Conservation (phyloP, 2,329 filamentous ascomycete species). For the Didymella segeticola region DNA sequence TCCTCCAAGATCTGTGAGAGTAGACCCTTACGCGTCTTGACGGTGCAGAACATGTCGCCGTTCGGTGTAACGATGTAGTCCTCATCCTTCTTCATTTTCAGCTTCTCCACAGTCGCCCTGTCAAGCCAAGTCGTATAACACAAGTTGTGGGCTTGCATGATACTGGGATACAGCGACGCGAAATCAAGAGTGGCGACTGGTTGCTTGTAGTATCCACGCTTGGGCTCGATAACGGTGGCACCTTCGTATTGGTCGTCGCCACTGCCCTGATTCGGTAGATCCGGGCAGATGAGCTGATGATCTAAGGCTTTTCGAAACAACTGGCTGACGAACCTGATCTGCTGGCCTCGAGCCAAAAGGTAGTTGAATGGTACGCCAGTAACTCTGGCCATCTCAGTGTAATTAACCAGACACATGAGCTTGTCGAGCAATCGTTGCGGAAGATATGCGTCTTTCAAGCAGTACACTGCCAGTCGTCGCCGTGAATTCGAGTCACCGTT, state of each 20-base stretch:
- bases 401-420: conserved; percentile 97
- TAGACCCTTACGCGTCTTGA: conserved; percentile 87
- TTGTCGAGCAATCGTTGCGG: conserved; percentile 97
- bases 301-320: conserved; percentile 94
- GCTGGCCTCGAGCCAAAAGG: conserved; percentile 88
- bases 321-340: conserved; percentile 97
- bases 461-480: conserved; percentile 90
- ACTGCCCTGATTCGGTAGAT: conserved; percentile 70
- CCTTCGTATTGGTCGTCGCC: conserved; percentile 93
- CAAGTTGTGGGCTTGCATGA: conserved; percentile 97
- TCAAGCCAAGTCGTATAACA: conserved; percentile 95
- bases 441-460: conserved; percentile 95
- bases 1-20: conserved; percentile 96
- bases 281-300: conserved; percentile 92
- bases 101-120: conserved; percentile 76
- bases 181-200: conserved; percentile 98
- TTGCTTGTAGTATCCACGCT: conserved; percentile 90
- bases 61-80: conserved; percentile 98
- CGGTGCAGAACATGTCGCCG: conserved; percentile 88
- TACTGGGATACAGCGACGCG: conserved; percentile 96
- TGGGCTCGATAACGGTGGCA: conserved; percentile 96
- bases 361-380: conserved; percentile 98
- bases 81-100: conserved; percentile 81
- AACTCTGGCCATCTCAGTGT: conserved; percentile 99
- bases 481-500: conserved; percentile 95